phyloP scores from a whole-genome alignment of 495 filamentous ascomycete genomes.

The Lindgomyces ingoldianus region DNA sequence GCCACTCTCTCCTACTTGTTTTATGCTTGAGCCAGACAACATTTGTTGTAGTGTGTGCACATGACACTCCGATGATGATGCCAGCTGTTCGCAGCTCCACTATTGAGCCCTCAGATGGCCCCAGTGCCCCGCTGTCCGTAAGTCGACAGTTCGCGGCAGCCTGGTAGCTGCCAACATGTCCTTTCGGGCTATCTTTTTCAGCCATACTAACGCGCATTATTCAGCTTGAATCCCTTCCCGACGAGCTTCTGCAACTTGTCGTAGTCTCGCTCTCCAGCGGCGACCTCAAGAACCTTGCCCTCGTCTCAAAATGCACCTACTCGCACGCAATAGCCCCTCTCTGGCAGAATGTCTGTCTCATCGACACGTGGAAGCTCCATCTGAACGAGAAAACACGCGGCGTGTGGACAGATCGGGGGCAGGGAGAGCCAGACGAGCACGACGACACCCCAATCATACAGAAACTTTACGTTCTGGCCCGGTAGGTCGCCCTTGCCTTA shows the following conservation, averaged over 20 bases:
- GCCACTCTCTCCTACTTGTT: too few species aligned
- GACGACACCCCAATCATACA: slow-evolving; percentile 43
- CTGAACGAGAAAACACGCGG: neutral
- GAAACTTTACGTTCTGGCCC: slow-evolving; percentile 37
- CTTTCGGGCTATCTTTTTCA: too few species aligned
- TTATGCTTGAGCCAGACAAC: too few species aligned
- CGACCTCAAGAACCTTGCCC: slow-evolving; percentile 25
- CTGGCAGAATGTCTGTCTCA: slow-evolving; percentile 38
- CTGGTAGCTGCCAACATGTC: neutral
- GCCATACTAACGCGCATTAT: too few species aligned
- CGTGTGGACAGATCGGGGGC: slow-evolving; percentile 5
- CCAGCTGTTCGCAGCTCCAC: neutral
- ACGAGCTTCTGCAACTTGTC: slow-evolving; percentile 40
- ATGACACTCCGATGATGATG: too few species aligned
- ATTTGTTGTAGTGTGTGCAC: too few species aligned
- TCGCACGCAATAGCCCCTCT: slow-evolving; percentile 28
- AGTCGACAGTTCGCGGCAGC: neutral
- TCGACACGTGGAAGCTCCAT: slow-evolving; percentile 33
- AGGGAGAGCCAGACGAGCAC: slow-evolving; percentile 37
- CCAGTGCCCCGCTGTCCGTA: neutral
- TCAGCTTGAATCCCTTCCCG: slow-evolving; percentile 36
- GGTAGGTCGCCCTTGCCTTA: slow-evolving; percentile 22
- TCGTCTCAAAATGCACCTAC: slow-evolving; percentile 32
- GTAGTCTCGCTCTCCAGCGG: slow-evolving; percentile 19
- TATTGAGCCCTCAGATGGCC: neutral